Percentiles rank a stretch among this genome's conserved stretches.
Evolutionary conservation across 805 yeast species (phyloP).

Genomic region (Pichia nakasei): DNA sequence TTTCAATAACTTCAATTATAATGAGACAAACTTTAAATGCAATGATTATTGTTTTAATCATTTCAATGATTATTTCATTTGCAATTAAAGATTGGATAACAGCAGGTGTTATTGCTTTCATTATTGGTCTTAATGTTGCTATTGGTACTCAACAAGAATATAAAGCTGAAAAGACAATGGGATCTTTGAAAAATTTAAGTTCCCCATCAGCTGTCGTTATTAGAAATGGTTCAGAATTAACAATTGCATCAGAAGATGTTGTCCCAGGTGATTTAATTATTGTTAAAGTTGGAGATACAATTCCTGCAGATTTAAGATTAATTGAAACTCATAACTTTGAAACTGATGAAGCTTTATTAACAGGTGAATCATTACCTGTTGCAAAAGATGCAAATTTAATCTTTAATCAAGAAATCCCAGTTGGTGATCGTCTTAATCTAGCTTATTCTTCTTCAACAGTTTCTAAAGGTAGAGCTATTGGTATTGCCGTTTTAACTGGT

Average conservation of each 20-base stretch:
- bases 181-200: conserved; percentile 54
- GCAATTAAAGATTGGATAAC: conserved; percentile 74
- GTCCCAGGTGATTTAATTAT: conserved; percentile 68
- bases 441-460: conserved; percentile 62
- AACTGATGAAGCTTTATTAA: conserved; percentile 77
- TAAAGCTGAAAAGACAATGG: conserved; percentile 75
- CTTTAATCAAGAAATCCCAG: conserved; percentile 39
- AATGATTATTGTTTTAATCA: conserved; percentile 64
- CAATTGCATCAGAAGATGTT: conserved; percentile 52
- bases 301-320: conserved; percentile 66
- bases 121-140: conserved; percentile 50
- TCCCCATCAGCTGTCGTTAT: conserved; percentile 65
- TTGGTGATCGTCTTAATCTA: conserved; percentile 69
- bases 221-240: conserved; percentile 47
- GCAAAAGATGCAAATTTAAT: conserved; percentile 38
- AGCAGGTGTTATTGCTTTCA: conserved; percentile 72
- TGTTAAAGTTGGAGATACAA: conserved; percentile 62
- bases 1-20: conserved; percentile 46
- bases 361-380: conserved; percentile 85
- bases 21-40: conserved; percentile 68
- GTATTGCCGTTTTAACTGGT: conserved; percentile 62
- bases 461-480: conserved; percentile 66
- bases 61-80: conserved; percentile 61
- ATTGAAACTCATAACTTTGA: conserved; percentile 54
- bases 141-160: conserved; percentile 67